phyloP scores from a whole-genome alignment of 768 basidiomycete genomes.

The Hebeloma cylindrosporum region DNA sequence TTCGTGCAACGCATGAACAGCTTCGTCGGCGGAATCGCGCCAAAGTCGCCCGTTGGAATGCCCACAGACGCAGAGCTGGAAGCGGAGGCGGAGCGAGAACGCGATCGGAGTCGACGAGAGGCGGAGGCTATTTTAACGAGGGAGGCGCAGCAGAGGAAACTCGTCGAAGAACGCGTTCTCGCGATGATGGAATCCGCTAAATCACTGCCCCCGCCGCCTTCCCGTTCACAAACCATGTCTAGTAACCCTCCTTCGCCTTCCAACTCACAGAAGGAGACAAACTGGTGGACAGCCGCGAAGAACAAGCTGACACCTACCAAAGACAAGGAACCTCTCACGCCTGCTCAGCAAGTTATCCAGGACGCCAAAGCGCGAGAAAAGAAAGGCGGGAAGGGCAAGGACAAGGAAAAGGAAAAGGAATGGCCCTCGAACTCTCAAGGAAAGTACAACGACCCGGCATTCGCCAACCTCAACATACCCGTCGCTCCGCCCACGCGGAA shows the following conservation, averaged over 20 bases:
- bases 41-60: constrained; percentile 39
- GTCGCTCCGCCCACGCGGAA: constrained; percentile 44
- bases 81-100: constrained; percentile 75
- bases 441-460: constrained; percentile 60
- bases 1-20: constrained; percentile 75
- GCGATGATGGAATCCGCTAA: constrained; percentile 64
- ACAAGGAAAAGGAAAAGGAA: constrained; percentile 43
- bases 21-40: constrained; percentile 55
- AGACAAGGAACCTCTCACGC: constrained; percentile 70
- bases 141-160: constrained; percentile 68
- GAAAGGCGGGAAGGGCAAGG: constrained; percentile 47
- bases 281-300: constrained; percentile 80
- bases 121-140: constrained; percentile 73
- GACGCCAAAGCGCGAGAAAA: constrained; percentile 67
- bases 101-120: constrained; percentile 72
- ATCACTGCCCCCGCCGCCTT: constrained; percentile 57
- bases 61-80: constrained; percentile 80
- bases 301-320: constrained; percentile 77
- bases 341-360: constrained; percentile 79
- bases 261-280: constrained; percentile 60
- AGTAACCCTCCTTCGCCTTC: constrained; percentile 61
- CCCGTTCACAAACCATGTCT: constrained; percentile 55
- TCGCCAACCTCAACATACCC: constrained; percentile 54
- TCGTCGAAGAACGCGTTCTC: constrained; percentile 71
- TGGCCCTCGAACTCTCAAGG: constrained; percentile 56